A percentile compares a stretch with the other conserved stretches of the same genome.
phyloP scores from a whole-genome alignment of 2,329 filamentous ascomycete genomes.

The Pseudophaeomoniella oleicola region DNA sequence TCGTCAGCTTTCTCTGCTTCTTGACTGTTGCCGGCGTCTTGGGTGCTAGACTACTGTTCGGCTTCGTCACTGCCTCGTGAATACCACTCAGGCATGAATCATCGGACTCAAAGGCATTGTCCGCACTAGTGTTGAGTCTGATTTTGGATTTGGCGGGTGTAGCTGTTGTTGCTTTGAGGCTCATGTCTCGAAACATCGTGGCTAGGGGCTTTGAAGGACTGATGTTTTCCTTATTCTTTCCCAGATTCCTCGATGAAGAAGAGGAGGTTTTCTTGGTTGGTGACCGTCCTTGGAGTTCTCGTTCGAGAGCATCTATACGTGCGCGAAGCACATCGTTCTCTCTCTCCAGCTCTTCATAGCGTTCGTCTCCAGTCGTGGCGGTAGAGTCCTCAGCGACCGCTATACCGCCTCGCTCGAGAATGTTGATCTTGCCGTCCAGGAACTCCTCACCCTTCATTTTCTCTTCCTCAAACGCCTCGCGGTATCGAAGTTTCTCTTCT shows the following conservation, averaged over 20 bases:
- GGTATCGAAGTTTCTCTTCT: slow-evolving; percentile 67
- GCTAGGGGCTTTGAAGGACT: neutral
- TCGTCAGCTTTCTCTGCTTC: slow-evolving; percentile 30
- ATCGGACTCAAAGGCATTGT: neutral
- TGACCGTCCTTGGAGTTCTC: slow-evolving; percentile 49
- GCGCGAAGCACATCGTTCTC: slow-evolving; percentile 57
- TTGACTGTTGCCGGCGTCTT: slow-evolving; percentile 15
- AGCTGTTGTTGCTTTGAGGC: slow-evolving; percentile 23
- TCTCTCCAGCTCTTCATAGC: slow-evolving; percentile 48
- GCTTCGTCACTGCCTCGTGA: slow-evolving; percentile 6
- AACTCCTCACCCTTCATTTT: slow-evolving; percentile 53
- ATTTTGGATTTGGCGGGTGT: slow-evolving; percentile 15
- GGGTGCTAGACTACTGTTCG: slow-evolving; percentile 1
- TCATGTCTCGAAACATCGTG: neutral
- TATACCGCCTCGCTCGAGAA: slow-evolving; percentile 37
- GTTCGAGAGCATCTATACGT: slow-evolving; percentile 49
- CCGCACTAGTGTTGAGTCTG: neutral
- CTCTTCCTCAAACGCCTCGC: slow-evolving; percentile 62
- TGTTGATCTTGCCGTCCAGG: slow-evolving; percentile 74
- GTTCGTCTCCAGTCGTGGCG: slow-evolving; percentile 38
- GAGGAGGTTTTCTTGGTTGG: slow-evolving; percentile 37
- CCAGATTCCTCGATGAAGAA: slow-evolving; percentile 3
- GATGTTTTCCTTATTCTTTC: slow-evolving; percentile 1
- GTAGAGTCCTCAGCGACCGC: slow-evolving; percentile 31
- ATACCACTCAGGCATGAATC: slow-evolving; percentile 9